Conservation (phyloP, 352 stramenopile genomes). For the Blastocystis sp. region DNA sequence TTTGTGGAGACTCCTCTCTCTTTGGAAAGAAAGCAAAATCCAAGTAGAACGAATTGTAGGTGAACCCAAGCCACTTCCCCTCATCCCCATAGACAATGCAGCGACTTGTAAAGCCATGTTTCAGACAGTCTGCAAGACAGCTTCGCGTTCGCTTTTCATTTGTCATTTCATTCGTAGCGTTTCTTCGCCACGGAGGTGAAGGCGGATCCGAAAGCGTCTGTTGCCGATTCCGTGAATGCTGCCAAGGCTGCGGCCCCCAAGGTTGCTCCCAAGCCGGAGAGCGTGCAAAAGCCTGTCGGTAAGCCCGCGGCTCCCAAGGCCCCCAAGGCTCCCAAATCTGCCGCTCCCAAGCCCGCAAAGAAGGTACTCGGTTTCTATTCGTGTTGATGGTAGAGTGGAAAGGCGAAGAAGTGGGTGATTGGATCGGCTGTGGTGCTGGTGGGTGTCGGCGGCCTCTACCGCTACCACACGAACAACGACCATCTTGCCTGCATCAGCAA, state of each 20-base stretch:
- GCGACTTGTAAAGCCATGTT: not conserved
- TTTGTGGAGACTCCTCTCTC: too few species aligned
- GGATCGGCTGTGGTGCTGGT: not conserved
- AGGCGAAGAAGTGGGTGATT: constrained; percentile 9
- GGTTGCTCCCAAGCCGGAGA: not conserved
- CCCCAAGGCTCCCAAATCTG: constrained; percentile 2
- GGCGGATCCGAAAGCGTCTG: not conserved
- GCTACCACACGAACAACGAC: constrained; percentile 43
- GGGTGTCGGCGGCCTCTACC: constrained; percentile 6
- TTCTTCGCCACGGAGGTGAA: constrained; percentile 31
- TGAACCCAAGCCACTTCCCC: too few species aligned
- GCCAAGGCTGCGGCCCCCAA: constrained; percentile 25
- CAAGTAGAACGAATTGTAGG: too few species aligned
- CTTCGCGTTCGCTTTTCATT: constrained; percentile 12
- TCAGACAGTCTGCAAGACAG: constrained; percentile 11
- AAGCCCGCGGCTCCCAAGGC: not conserved
- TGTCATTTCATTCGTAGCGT: not conserved
- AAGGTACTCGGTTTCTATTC: not conserved
- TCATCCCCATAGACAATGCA: constrained; percentile 42
- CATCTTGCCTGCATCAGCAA: constrained; percentile 52
- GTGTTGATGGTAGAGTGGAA: constrained; percentile 27
- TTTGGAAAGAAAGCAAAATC: too few species aligned
- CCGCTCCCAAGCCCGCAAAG: not conserved
- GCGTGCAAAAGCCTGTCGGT: too few species aligned
- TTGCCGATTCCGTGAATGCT: not conserved